Percentiles rank a stretch among this genome's conserved stretches.
These are phyloP conservation scores for Gymnopus androsaceus DNA, from an alignment of 1,284 basidiomycete genomes.

Conservation along the genomic window DNA sequence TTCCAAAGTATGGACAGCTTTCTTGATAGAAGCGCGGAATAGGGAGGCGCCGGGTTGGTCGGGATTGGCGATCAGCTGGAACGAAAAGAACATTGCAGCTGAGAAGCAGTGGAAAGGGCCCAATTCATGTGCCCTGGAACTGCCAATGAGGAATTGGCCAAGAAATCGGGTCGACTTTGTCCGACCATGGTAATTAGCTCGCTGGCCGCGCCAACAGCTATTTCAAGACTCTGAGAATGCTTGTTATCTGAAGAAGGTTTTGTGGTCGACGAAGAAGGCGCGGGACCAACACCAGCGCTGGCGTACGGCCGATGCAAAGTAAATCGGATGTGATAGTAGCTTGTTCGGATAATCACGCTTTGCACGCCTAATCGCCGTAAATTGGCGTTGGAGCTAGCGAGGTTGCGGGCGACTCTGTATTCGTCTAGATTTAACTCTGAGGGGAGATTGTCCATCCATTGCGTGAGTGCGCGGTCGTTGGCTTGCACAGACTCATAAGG, in stretches of 20 bases:
- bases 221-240: slow-evolving; percentile 63
- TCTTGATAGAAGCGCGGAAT: slow-evolving; percentile 72
- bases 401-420: slow-evolving; percentile 64
- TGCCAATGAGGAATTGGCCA: slow-evolving; percentile 63
- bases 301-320: slow-evolving; percentile 79
- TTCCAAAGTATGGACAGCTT: slow-evolving; percentile 64
- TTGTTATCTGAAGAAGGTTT: slow-evolving; percentile 42
- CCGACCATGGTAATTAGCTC: slow-evolving; percentile 74
- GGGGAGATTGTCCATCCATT: slow-evolving; percentile 75
- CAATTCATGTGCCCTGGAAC: slow-evolving; percentile 81
- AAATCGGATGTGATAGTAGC: slow-evolving; percentile 79
- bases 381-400: slow-evolving; percentile 58
- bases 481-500: slow-evolving; percentile 71
- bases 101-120: slow-evolving; percentile 80
- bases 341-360: slow-evolving; percentile 73
- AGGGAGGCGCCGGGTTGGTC: slow-evolving; percentile 72
- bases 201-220: slow-evolving; percentile 71
- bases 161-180: slow-evolving; percentile 69
- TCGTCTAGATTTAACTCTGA: slow-evolving; percentile 74
- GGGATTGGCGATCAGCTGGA: slow-evolving; percentile 76
- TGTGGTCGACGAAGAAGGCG: slow-evolving; percentile 24
- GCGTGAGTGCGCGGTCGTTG: slow-evolving; percentile 64
- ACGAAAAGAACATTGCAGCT: slow-evolving; percentile 84
- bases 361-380: slow-evolving; percentile 70
- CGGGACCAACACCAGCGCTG: slow-evolving; percentile 31